These are phyloP conservation scores for Penicillium decumbens DNA, from an alignment of 2,329 filamentous ascomycete genomes.

Conservation along the genomic window DNA sequence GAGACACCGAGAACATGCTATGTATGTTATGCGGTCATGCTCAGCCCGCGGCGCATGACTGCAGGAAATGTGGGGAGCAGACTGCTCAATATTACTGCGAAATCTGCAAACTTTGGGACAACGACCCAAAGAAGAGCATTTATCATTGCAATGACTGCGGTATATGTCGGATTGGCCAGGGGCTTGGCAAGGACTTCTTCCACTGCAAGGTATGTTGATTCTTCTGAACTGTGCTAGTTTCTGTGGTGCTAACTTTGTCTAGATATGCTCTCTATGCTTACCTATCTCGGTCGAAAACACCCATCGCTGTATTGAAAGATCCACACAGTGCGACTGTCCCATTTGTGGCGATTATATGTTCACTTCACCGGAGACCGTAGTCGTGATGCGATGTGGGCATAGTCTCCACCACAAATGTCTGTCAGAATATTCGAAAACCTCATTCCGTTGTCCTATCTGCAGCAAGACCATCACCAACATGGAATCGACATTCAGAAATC, in stretches of 20 bases:
- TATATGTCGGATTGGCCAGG: slow-evolving; percentile 85
- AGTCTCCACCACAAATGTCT: slow-evolving; percentile 92
- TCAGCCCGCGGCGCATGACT: slow-evolving; percentile 74
- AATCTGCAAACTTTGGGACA: slow-evolving; percentile 96
- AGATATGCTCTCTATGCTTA: slow-evolving; percentile 92
- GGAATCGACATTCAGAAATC: slow-evolving; percentile 87
- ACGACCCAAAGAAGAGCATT: slow-evolving; percentile 82
- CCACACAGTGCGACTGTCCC: slow-evolving; percentile 91
- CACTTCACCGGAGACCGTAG: slow-evolving; percentile 78
- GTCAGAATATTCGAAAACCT: slow-evolving; percentile 77
- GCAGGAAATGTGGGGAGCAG: slow-evolving; percentile 68
- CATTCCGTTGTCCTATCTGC: slow-evolving; percentile 95
- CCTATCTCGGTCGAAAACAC: slow-evolving; percentile 77
- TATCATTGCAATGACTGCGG: slow-evolving; percentile 97
- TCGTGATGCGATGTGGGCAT: slow-evolving; percentile 93
- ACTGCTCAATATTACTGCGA: slow-evolving; percentile 88
- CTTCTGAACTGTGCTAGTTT: background rate
- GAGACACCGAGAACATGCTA: slow-evolving; percentile 88
- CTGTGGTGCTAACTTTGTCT: slow-evolving; percentile 14
- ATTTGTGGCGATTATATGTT: slow-evolving; percentile 98
- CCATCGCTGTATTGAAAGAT: slow-evolving; percentile 90
- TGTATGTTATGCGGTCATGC: slow-evolving; percentile 92
- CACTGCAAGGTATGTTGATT: slow-evolving; percentile 76
- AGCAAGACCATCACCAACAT: slow-evolving; percentile 96
- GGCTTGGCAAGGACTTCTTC: slow-evolving; percentile 92